Evolutionary conservation across 192 early-diverging fungal species (phyloP).

Genomic region (Martensiomyces pterosporus): DNA sequence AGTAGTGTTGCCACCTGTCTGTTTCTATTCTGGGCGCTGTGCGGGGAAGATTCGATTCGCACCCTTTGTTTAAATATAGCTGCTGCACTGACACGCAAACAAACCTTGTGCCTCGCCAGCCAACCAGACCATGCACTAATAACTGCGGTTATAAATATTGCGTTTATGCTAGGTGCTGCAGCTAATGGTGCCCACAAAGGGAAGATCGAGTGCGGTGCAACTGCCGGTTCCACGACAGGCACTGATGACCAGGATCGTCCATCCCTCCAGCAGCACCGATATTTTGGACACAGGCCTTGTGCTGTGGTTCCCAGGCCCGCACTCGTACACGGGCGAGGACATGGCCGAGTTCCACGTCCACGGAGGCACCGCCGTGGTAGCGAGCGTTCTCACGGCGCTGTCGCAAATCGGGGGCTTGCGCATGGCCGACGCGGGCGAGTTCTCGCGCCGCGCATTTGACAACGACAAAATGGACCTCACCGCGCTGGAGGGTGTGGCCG

Average conservation of each 20-base stretch:
- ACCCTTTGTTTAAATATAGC: no score
- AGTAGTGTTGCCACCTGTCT: no score
- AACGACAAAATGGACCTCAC: slow-evolving; percentile 72
- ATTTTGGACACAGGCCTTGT: slow-evolving; percentile 56
- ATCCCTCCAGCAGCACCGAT: slow-evolving; percentile 35
- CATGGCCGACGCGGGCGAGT: slow-evolving; percentile 72
- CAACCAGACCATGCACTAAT: no score
- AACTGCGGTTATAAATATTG: background rate
- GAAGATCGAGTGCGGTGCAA: no score
- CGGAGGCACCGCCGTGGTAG: slow-evolving; percentile 66
- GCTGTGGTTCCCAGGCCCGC: slow-evolving; percentile 44
- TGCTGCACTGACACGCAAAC: no score
- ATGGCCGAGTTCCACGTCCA: slow-evolving; percentile 72
- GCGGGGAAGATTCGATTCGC: no score
- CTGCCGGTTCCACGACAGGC: slow-evolving; percentile 3
- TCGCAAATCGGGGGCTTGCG: slow-evolving; percentile 46
- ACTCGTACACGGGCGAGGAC: slow-evolving; percentile 74
- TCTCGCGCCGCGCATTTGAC: slow-evolving; percentile 69
- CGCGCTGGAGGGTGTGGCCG: slow-evolving; percentile 66
- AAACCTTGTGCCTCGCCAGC: no score
- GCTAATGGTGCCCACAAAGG: slow-evolving; percentile 17
- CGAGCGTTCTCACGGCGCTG: slow-evolving; percentile 55
- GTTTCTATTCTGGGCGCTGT: no score
- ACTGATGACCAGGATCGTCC: slow-evolving; percentile 11
- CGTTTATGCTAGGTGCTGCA: slow-evolving; percentile 3